Evolutionary conservation across 169 alveolate species (phyloP).

Genomic region (Plasmodium blacklocki): DNA sequence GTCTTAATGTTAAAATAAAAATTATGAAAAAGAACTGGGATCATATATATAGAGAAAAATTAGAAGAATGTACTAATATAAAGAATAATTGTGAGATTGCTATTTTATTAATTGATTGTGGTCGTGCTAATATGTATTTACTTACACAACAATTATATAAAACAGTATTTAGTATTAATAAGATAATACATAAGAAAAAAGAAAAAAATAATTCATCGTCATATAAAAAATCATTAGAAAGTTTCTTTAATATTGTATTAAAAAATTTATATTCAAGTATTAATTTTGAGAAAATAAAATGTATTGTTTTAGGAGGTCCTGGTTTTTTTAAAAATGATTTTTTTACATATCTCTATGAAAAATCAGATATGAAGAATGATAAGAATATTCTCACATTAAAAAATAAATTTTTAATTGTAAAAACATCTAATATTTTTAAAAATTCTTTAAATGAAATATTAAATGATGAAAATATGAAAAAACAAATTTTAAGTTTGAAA

Average conservation of each 20-base stretch:
- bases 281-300: conserved; percentile 29
- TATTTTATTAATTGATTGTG: conserved; percentile 39
- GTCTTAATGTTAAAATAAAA: conserved; percentile 78
- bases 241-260: conserved; percentile 16
- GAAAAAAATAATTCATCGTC: conserved; percentile 24
- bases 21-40: conserved; percentile 78
- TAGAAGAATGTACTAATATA: conserved; percentile 74
- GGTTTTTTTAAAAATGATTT: conserved; percentile 72
- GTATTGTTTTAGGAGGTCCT: conserved; percentile 55
- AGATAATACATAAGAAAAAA: conserved; percentile 37
- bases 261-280: conserved; percentile 11
- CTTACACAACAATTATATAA: conserved; percentile 28
- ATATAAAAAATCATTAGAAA: conserved; percentile 25
- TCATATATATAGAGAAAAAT: conserved; percentile 4
- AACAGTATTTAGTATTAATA: conserved; percentile 14
- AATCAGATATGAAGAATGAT: conserved; percentile 37
- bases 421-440: conserved; percentile 32
- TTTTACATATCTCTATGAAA: conserved; percentile 18
- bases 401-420: conserved; percentile 22
- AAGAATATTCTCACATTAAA: conserved; percentile 14
- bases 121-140: conserved; percentile 56
- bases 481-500: conserved; percentile 28
- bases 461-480: conserved; percentile 27
- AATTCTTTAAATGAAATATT: conserved; percentile 50
- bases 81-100: conserved; percentile 17